Conservation (phyloP, 1,139 yeast genomes). For the Suhomyces yuchorum region DNA sequence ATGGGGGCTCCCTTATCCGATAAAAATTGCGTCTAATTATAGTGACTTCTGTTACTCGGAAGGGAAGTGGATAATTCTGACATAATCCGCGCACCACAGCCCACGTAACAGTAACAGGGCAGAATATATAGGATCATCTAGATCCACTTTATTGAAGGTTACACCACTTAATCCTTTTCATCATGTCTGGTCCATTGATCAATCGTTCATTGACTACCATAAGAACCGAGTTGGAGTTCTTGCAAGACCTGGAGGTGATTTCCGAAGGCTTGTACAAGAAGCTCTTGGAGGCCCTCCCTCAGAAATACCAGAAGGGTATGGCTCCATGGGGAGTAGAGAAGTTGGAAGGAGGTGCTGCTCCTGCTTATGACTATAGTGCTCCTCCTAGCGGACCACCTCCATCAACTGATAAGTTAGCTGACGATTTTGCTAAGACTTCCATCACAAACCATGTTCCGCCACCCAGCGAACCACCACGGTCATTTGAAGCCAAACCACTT, state of each 20-base stretch:
- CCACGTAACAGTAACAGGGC: neutral
- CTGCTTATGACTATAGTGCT: slow-evolving; percentile 21
- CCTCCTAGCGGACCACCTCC: slow-evolving; percentile 14
- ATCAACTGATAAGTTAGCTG: slow-evolving; percentile 22
- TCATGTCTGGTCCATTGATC: slow-evolving; percentile 60
- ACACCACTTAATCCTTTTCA: neutral
- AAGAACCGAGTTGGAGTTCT: slow-evolving; percentile 78
- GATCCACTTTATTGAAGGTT: neutral
- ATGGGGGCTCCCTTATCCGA: neutral
- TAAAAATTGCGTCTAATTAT: neutral
- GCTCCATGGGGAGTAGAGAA: slow-evolving; percentile 53
- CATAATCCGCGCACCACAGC: slow-evolving; percentile 3
- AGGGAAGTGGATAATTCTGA: neutral
- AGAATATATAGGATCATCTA: slow-evolving; percentile 1
- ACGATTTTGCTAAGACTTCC: slow-evolving; percentile 27
- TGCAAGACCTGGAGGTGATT: slow-evolving; percentile 76
- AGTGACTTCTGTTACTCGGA: neutral
- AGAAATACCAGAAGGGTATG: slow-evolving; percentile 56
- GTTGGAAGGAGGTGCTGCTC: slow-evolving; percentile 25
- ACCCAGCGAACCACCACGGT: slow-evolving; percentile 25
- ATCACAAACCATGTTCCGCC: slow-evolving; percentile 25
- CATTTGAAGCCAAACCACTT: slow-evolving; percentile 28
- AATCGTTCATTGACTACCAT: slow-evolving; percentile 78
- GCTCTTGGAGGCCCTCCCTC: slow-evolving; percentile 58
- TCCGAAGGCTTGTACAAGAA: slow-evolving; percentile 57